These are phyloP conservation scores for Lactarius quietus DNA, from an alignment of 768 basidiomycete genomes.

Conservation along the genomic window DNA sequence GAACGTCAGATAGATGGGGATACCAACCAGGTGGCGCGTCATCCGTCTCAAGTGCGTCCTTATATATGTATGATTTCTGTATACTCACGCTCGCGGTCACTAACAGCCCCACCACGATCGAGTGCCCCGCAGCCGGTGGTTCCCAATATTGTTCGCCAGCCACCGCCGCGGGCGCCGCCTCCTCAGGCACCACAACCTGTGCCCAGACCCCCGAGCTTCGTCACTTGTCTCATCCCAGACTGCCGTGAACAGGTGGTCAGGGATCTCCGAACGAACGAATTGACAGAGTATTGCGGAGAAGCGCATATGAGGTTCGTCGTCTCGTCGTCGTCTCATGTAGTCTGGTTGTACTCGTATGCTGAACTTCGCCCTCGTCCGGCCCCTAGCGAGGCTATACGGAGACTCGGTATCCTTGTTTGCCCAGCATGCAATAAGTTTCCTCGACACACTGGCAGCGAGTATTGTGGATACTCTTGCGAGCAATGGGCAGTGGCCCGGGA, in stretches of 20 bases:
- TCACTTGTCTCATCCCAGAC: neutral
- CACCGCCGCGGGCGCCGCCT: neutral
- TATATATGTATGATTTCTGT: neutral
- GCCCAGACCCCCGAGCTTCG: neutral
- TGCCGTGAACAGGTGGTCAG: neutral
- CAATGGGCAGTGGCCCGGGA: neutral
- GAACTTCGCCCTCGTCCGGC: neutral
- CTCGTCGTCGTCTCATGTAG: neutral
- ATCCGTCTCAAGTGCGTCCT: neutral
- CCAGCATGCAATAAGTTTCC: conserved; percentile 9
- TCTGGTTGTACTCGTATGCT: neutral
- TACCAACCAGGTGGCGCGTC: too few relatives aligned
- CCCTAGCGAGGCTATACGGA: conserved; percentile 9
- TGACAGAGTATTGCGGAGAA: conserved; percentile 8
- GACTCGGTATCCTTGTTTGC: neutral
- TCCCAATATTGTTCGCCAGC: neutral
- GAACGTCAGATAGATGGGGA: conserved; percentile 1
- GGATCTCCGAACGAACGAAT: neutral
- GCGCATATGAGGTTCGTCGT: conserved; percentile 14
- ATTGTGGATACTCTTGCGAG: conserved; percentile 16
- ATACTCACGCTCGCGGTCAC: neutral
- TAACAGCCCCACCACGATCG: neutral
- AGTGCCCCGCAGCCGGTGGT: neutral
- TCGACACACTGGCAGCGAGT: conserved; percentile 4
- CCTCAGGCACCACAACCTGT: neutral